A percentile compares a stretch with the other conserved stretches of the same genome.
Evolutionary conservation across 2,329 filamentous ascomycete species (phyloP).

Genomic region (Neonectria hederae): DNA sequence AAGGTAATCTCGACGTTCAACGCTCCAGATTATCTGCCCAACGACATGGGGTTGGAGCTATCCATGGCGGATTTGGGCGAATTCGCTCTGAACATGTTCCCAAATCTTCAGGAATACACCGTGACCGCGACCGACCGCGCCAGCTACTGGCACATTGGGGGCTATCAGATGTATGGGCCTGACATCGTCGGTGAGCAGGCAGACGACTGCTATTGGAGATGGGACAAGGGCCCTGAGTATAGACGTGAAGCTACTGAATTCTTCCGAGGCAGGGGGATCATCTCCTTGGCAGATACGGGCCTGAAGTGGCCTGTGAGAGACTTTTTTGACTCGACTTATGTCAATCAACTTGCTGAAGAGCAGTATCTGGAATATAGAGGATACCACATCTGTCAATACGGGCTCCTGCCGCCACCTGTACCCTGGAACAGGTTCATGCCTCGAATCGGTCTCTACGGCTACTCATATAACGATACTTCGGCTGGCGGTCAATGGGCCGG

Average conservation of each 20-base stretch:
- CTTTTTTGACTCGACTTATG: no score
- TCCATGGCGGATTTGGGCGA: no score
- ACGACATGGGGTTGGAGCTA: neutral
- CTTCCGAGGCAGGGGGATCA: neutral
- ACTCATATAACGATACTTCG: neutral
- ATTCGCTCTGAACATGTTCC: neutral
- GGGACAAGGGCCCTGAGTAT: neutral
- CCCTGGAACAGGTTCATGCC: neutral
- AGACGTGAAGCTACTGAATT: neutral
- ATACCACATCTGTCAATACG: no score
- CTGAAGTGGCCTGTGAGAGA: no score
- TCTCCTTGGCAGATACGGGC: neutral
- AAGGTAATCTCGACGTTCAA: no score
- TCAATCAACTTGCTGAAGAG: no score
- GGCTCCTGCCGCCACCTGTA: neutral
- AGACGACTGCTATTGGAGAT: neutral
- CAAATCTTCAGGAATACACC: neutral
- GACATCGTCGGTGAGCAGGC: neutral
- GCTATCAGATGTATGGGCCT: neutral
- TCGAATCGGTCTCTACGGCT: constrained; percentile 8
- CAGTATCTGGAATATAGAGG: no score
- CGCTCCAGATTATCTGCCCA: neutral
- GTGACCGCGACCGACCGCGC: no score
- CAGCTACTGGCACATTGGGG: neutral
- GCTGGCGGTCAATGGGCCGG: constrained; percentile 26